phyloP scores from a whole-genome alignment of 73 alveolate species.

The Uronychia binucleata region DNA sequence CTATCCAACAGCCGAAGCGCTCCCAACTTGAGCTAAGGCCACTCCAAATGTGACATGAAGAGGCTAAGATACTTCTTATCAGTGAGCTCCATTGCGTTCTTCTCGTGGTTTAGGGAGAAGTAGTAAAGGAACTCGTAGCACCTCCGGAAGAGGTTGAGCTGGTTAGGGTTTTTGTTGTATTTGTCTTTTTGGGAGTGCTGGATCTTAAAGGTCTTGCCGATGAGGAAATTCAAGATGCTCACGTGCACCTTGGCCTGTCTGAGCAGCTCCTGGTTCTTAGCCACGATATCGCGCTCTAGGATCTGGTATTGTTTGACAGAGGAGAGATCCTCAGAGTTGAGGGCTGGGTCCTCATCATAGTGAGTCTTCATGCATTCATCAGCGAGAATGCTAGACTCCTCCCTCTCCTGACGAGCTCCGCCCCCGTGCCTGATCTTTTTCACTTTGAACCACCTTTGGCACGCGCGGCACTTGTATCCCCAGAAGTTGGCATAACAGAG shows the following conservation, averaged over 20 bases:
- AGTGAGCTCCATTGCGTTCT: slow-evolving; percentile 5
- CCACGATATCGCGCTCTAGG: not conserved
- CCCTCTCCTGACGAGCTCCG: not conserved
- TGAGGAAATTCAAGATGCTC: not conserved
- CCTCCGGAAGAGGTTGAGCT: not conserved
- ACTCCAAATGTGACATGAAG: not conserved
- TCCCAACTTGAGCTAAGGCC: not conserved
- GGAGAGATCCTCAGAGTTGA: not conserved
- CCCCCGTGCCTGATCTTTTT: not conserved
- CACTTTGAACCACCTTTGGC: slow-evolving; percentile 1
- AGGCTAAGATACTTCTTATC: not conserved
- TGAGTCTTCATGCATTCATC: not conserved
- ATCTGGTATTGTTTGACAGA: not conserved
- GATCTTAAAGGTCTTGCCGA: not conserved
- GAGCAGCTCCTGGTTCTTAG: not conserved
- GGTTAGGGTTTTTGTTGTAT: not conserved
- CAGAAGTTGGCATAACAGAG: not conserved
- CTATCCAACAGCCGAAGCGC: not conserved
- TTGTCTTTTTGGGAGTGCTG: not conserved
- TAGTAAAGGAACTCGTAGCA: slow-evolving; percentile 6
- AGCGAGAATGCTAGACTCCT: not conserved
- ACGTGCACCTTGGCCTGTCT: not conserved
- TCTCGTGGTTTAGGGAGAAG: slow-evolving; percentile 6
- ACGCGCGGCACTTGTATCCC: not conserved
- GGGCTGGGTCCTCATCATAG: not conserved